Evolutionary conservation across 768 basidiomycete genomes (phyloP).

Genomic region (Gymnopilus dilepis): DNA sequence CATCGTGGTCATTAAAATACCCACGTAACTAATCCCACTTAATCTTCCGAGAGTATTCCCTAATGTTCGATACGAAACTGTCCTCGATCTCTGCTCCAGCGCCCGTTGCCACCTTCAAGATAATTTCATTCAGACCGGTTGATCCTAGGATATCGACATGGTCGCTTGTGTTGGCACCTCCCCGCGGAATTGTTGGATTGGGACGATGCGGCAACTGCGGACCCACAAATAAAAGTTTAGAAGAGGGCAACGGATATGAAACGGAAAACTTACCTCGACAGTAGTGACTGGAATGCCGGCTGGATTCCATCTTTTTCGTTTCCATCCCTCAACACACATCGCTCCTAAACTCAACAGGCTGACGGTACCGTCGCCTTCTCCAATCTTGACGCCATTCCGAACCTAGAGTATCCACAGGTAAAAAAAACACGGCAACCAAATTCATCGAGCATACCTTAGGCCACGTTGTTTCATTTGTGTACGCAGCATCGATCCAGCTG

Average conservation of each 20-base stretch:
- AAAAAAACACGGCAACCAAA: neutral
- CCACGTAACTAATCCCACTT: constrained; percentile 72
- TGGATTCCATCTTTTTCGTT: constrained; percentile 88
- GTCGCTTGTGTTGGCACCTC: constrained; percentile 91
- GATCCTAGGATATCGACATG: constrained; percentile 88
- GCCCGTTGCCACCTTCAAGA: constrained; percentile 89
- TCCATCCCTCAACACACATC: constrained; percentile 99
- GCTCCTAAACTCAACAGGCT: constrained; percentile 83
- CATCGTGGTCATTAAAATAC: neutral
- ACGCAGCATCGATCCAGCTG: constrained; percentile 87
- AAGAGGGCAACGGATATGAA: neutral
- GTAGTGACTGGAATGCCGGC: constrained; percentile 86
- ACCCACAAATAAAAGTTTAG: neutral
- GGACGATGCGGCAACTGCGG: constrained; percentile 81
- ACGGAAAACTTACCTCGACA: constrained; percentile 65
- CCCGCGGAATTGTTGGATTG: constrained; percentile 72
- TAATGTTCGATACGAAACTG: constrained; percentile 75
- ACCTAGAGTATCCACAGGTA: constrained; percentile 43
- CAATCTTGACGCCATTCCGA: constrained; percentile 86
- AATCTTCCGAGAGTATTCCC: constrained; percentile 74
- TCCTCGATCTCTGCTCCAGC: constrained; percentile 74
- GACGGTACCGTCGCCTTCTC: constrained; percentile 96
- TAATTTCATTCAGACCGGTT: constrained; percentile 84
- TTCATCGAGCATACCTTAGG: constrained; percentile 53
- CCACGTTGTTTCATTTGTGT: constrained; percentile 62